Percentiles rank a stretch among this genome's conserved stretches.
phyloP scores from a whole-genome alignment of 2,329 filamentous ascomycete genomes.

The Madurella fahalii region DNA sequence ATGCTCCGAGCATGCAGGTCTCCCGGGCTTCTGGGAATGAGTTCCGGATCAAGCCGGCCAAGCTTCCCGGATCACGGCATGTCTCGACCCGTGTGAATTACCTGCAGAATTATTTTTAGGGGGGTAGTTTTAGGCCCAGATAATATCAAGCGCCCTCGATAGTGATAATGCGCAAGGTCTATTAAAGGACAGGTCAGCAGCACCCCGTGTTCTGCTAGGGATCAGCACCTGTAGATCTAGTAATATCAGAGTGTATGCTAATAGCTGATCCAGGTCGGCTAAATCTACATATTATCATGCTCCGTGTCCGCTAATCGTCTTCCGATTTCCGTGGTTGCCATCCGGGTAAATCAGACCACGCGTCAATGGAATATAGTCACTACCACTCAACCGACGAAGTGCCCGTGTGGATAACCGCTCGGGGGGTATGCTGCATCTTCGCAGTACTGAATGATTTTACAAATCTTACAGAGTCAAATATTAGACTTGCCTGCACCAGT shows the following conservation, averaged over 20 bases:
- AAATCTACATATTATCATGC: conserved; percentile 8
- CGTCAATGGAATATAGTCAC: not conserved
- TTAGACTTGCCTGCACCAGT: too few relatives aligned
- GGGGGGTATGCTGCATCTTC: too few relatives aligned
- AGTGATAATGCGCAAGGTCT: too few relatives aligned
- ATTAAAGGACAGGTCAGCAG: too few relatives aligned
- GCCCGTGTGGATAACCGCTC: too few relatives aligned
- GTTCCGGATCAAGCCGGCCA: not conserved
- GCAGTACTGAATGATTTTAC: too few relatives aligned
- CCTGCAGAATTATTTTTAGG: not conserved
- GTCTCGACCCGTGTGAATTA: not conserved
- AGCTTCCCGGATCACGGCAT: not conserved
- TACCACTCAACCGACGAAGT: too few relatives aligned
- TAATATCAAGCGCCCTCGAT: not conserved
- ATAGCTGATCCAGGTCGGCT: conserved; percentile 3
- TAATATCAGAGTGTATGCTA: not conserved
- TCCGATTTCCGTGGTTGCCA: not conserved
- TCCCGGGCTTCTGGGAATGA: not conserved
- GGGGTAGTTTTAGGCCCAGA: not conserved
- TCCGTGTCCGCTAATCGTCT: not conserved
- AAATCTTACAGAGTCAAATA: too few relatives aligned
- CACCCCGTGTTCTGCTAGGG: not conserved
- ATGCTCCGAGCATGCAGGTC: not conserved
- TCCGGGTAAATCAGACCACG: conserved; percentile 6
- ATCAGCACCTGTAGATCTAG: conserved; percentile 2